These are phyloP conservation scores for Pseudevernia furfuracea DNA, from an alignment of 495 filamentous ascomycete genomes.

Conservation along the genomic window DNA sequence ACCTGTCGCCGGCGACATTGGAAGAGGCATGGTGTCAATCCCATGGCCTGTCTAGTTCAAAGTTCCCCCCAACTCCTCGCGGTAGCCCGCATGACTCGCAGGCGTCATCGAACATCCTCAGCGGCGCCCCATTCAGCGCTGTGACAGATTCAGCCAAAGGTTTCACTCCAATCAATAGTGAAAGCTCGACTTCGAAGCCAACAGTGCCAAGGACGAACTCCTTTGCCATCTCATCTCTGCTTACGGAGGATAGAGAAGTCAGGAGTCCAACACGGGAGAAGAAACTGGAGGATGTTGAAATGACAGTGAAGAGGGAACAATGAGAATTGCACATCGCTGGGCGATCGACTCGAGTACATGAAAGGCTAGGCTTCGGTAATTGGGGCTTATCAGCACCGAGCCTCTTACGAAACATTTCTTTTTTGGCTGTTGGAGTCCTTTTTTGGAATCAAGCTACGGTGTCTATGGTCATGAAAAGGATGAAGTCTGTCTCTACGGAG, in stretches of 20 bases:
- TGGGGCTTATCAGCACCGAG: slow-evolving; percentile 5
- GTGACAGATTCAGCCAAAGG: slow-evolving; percentile 18
- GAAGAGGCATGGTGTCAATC: slow-evolving; percentile 54
- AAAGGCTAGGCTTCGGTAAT: background rate
- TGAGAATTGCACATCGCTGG: background rate
- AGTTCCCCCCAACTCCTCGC: slow-evolving; percentile 24
- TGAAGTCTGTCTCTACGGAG: background rate
- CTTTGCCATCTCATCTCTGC: slow-evolving; percentile 17
- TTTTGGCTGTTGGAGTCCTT: background rate
- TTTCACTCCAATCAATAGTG: slow-evolving; percentile 23
- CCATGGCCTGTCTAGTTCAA: slow-evolving; percentile 10
- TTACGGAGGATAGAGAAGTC: slow-evolving; percentile 27
- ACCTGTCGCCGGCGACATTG: slow-evolving; percentile 53
- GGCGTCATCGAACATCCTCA: background rate
- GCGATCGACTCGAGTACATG: background rate
- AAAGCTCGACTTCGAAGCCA: background rate
- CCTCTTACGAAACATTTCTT: background rate
- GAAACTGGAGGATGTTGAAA: slow-evolving; percentile 12
- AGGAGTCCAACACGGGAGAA: slow-evolving; percentile 18
- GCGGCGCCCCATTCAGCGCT: slow-evolving; percentile 18
- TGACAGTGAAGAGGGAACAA: background rate
- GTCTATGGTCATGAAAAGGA: background rate
- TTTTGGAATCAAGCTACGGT: background rate
- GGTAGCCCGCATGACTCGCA: slow-evolving; percentile 20
- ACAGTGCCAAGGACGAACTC: slow-evolving; percentile 7